Conservation (phyloP, 371 early-diverging fungal species). For the Mortierella sp. region DNA sequence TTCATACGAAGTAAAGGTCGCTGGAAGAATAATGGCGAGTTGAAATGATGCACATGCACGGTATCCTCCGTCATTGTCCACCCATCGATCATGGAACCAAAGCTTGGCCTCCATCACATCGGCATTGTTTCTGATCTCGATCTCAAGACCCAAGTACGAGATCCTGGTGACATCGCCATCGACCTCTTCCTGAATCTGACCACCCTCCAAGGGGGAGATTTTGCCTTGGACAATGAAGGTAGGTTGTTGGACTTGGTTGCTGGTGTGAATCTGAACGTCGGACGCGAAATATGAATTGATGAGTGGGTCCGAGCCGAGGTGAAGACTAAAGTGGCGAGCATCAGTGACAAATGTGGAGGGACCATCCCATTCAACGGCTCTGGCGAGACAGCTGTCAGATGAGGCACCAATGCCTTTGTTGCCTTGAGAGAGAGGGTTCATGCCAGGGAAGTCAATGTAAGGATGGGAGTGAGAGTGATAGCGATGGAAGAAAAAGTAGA, state of each 20-base stretch:
- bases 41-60: conserved; percentile 26
- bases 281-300: neutral
- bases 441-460: too few relatives aligned
- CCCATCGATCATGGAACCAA: conserved; percentile 26
- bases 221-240: conserved; percentile 15
- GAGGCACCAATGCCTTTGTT: neutral
- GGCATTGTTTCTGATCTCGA: conserved; percentile 9
- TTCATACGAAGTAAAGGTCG: conserved; percentile 10
- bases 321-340: conserved; percentile 14
- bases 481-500: conserved; percentile 9
- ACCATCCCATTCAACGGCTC: conserved; percentile 26
- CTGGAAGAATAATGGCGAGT: conserved; percentile 20
- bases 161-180: neutral
- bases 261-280: conserved; percentile 10
- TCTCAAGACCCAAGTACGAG: conserved; percentile 13
- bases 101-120: conserved; percentile 15
- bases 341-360: conserved; percentile 15
- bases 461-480: neutral
- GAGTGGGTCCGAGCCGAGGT: conserved; percentile 23
- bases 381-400: conserved; percentile 5
- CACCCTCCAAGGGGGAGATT: conserved; percentile 7
- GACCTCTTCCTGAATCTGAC: neutral
- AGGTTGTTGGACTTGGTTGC: conserved; percentile 8
- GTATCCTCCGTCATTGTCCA: conserved; percentile 8
- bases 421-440: neutral